Evolutionary conservation across 169 alveolate genomes (phyloP).

Genomic region (Eimeria nieschulzi): DNA sequence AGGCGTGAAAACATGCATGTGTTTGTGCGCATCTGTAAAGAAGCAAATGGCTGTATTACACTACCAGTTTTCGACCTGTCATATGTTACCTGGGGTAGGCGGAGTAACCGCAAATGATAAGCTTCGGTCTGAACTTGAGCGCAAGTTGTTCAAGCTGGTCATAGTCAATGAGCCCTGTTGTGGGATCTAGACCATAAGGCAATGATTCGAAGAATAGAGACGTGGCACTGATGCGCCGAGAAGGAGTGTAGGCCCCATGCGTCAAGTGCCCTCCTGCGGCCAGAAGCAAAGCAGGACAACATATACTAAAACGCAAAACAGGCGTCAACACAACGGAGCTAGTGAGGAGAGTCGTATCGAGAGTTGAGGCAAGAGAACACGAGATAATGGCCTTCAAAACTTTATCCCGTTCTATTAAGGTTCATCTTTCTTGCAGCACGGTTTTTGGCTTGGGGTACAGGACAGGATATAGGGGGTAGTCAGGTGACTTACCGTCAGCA

Average conservation of each 20-base stretch:
- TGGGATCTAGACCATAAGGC: constrained; percentile 91
- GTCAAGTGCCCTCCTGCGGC: constrained; percentile 82
- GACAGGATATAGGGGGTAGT: too few relatives aligned
- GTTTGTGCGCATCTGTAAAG: not conserved
- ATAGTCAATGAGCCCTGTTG: constrained; percentile 94
- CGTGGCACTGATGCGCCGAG: constrained; percentile 93
- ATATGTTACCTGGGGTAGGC: constrained; percentile 77
- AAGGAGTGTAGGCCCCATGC: constrained; percentile 92
- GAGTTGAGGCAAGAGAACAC: not conserved
- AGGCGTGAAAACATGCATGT: not conserved
- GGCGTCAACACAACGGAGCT: not conserved
- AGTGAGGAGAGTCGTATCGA: not conserved
- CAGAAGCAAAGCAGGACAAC: not conserved
- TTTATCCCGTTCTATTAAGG: too few relatives aligned
- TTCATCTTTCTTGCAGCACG: too few relatives aligned
- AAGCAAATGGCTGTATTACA: not conserved
- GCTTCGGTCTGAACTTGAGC: constrained; percentile 82
- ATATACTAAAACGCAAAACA: not conserved
- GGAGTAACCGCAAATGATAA: constrained; percentile 88
- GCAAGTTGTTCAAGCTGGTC: constrained; percentile 92
- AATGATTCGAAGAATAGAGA: constrained; percentile 94
- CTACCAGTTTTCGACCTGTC: not conserved
- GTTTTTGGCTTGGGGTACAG: too few relatives aligned
- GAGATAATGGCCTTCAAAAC: too few relatives aligned
- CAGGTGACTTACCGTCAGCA: constrained; percentile 90